Percentiles rank a stretch among this genome's conserved stretches.
Conservation (phyloP, 805 yeast genomes). For the Hanseniaspora lachancei region DNA sequence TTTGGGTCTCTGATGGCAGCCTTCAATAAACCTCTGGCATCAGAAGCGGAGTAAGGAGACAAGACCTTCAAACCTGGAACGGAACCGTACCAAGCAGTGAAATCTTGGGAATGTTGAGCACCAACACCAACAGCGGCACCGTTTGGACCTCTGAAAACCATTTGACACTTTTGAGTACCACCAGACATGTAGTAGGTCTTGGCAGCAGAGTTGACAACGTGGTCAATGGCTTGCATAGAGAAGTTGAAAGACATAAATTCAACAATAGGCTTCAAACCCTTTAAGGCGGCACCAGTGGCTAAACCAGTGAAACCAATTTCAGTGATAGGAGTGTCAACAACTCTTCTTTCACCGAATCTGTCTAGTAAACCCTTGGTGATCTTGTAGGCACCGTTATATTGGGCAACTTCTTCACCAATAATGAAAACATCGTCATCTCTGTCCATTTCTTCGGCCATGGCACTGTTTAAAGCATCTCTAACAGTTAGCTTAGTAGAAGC, state of each 20-base stretch:
- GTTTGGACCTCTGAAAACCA: constrained; percentile 97
- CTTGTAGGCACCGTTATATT: constrained; percentile 98
- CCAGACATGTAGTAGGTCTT: constrained; percentile 99
- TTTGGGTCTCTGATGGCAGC: constrained; percentile 98
- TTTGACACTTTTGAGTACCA: constrained; percentile 93
- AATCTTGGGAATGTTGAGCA: constrained; percentile 98
- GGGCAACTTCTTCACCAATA: constrained; percentile 99
- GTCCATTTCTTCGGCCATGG: constrained; percentile 94
- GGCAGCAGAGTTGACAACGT: constrained; percentile 95
- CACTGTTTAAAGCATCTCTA: constrained; percentile 91
- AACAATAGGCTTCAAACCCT: constrained; percentile 90
- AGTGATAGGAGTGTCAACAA: constrained; percentile 93
- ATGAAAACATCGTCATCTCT: constrained; percentile 85
- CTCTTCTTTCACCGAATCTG: constrained; percentile 86
- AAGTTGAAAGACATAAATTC: constrained; percentile 99
- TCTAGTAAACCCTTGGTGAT: constrained; percentile 90
- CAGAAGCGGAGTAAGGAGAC: constrained; percentile 91
- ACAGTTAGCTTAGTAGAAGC: constrained; percentile 55
- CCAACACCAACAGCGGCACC: constrained; percentile 99
- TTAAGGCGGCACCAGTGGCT: constrained; percentile 90
- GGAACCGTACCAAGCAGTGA: constrained; percentile 93
- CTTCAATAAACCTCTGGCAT: constrained; percentile 87
- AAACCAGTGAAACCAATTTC: constrained; percentile 98
- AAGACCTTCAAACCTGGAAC: constrained; percentile 96
- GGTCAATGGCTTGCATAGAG: constrained; percentile 99